Base-by-base conservation (phyloP, 2,329 filamentous ascomycete genomes). In the Elsinoe ampelina region DNA sequence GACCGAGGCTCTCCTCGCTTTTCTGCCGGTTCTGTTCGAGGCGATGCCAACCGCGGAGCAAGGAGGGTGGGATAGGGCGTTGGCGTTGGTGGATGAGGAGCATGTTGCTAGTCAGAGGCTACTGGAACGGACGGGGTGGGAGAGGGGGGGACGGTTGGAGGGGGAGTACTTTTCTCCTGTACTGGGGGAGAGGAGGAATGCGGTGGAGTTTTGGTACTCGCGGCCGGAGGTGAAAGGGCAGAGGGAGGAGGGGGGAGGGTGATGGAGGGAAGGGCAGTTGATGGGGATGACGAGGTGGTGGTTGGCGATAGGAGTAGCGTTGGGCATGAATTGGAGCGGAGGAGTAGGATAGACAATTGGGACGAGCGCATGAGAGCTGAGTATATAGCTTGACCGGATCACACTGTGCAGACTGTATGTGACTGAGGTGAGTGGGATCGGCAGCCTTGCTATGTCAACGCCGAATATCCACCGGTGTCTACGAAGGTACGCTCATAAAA, bases 1-100 rank as follows among this genome's bases (percentile, higher is more conserved):
- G n/a, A 59, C 60, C 36, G 61, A 63, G 32, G 62, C 62, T 3
- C 19, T 63, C 59, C 43, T 22, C 13, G 60, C 60, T 1, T 61
- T 58, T 47, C 3, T 56, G 6, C 39, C 39, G 4, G 39, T 36
- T 20, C n/a, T 48, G 7, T 56, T 45, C 39, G 5, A 20, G 8
- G 54, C 26, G 30, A 56, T 56, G 54, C 54, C 54, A 5, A 13
- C 34, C 2, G 30, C n/a, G 13, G 48, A 17, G 32, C 11, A 52
- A 19, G 41, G 41, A 1, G 54, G 54, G 17, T 56, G 12, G n/a
- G 54, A 56, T 17, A 5, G 36, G 4, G 54, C 19, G 1, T 7
- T 47, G n/a, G 54, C 38, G 26, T n/a, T 47, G 5, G 26, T 26
- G 5, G 54, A 56, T 38, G 13, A 8, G 54, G 54, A 56, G 15